Conservation (phyloP, 1,284 basidiomycete species). For the Dichomitus squalens region DNA sequence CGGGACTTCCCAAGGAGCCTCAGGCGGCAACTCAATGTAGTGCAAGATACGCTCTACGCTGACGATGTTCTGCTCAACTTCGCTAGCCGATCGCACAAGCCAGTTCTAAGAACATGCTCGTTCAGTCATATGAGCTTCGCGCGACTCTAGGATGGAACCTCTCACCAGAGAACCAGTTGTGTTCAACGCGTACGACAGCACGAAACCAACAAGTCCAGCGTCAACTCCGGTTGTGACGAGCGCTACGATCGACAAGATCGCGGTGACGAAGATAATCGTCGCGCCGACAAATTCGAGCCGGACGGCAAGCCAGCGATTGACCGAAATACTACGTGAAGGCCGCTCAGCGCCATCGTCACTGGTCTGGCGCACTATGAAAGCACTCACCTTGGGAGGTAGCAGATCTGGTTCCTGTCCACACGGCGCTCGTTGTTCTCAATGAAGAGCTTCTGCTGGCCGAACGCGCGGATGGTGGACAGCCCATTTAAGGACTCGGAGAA, state of each 20-base stretch:
- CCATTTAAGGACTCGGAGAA: slow-evolving; percentile 88
- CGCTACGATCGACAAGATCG: slow-evolving; percentile 69
- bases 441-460: slow-evolving; percentile 75
- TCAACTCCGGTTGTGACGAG: slow-evolving; percentile 78
- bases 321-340: slow-evolving; percentile 49
- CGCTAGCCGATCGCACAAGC: slow-evolving; percentile 88
- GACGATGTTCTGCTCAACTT: slow-evolving; percentile 94
- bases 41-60: slow-evolving; percentile 80
- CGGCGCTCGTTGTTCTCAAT: slow-evolving; percentile 77
- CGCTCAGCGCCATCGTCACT: neutral
- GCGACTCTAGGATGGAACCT: neutral
- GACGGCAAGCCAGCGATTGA: slow-evolving; percentile 83
- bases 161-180: slow-evolving; percentile 74
- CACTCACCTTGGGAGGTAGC: slow-evolving; percentile 56
- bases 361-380: too few relatives aligned
- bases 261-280: slow-evolving; percentile 78
- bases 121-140: neutral
- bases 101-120: slow-evolving; percentile 60
- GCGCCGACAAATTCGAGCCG: slow-evolving; percentile 85
- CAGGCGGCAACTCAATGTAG: slow-evolving; percentile 75
- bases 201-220: slow-evolving; percentile 90
- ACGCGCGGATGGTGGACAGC: slow-evolving; percentile 85
- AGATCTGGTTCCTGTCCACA: slow-evolving; percentile 84
- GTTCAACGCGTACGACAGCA: slow-evolving; percentile 85
- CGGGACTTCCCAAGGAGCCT: slow-evolving; percentile 76